These are phyloP conservation scores for Chaetomiaceae sp. DNA, from an alignment of 2,329 filamentous ascomycete species.

Conservation along the genomic window DNA sequence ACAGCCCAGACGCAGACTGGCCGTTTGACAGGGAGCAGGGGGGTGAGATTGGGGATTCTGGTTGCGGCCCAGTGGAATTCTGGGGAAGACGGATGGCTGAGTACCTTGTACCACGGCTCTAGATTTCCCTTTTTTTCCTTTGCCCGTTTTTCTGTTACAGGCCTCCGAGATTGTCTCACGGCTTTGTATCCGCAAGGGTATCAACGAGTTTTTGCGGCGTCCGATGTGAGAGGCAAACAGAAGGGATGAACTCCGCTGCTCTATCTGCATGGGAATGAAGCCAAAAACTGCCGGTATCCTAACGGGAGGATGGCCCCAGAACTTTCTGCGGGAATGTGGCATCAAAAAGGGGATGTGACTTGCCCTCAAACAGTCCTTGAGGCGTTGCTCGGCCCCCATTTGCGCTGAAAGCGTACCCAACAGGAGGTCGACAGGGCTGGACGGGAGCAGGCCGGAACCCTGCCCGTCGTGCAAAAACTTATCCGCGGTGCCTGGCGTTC, in stretches of 20 bases:
- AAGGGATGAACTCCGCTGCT: background rate
- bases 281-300: background rate
- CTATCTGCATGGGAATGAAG: background rate
- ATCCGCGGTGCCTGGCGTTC: background rate
- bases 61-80: constrained; percentile 22
- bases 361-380: constrained; percentile 9
- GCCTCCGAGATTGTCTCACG: constrained; percentile 16
- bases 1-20: constrained; percentile 12
- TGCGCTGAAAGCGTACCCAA: constrained; percentile 6
- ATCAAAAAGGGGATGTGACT: constrained; percentile 12
- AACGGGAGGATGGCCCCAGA: background rate
- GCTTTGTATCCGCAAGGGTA: constrained; percentile 1
- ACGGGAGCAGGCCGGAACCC: background rate
- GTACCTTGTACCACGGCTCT: constrained; percentile 16
- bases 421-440: background rate
- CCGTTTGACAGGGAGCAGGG: constrained; percentile 19
- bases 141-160: background rate
- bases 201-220: constrained; percentile 5
- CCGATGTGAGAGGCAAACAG: constrained; percentile 14
- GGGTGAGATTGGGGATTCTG: constrained; percentile 19
- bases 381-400: constrained; percentile 5
- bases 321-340: constrained; percentile 12
- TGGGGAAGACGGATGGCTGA: constrained; percentile 21
- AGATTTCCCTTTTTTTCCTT: constrained; percentile 15
- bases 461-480: constrained; percentile 5